Evolutionary conservation across 2,329 filamentous ascomycete species (phyloP), one percentile per base, ranked within the genome.

Genomic region (Epichloe baconii): DNA sequence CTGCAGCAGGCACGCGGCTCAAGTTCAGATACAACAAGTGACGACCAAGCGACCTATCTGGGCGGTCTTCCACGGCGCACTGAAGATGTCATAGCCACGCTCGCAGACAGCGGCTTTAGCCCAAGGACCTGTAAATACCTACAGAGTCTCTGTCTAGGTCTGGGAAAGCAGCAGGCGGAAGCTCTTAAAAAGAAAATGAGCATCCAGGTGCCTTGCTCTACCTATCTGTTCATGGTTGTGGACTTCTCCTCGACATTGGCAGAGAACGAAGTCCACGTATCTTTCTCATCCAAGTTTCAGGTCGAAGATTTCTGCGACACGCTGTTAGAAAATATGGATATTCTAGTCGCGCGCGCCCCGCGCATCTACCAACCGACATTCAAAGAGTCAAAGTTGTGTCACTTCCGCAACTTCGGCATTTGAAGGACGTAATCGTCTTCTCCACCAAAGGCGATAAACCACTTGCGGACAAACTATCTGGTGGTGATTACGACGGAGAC

Each of bases 371-470:
- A 0, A 86, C 81, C 31, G 86, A 93, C 54, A 80, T 91, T 0
- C 86, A 90, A 58, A 83, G 76, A 51, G 82, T 84, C 7, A 73
- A 66, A 38, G 77, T 73, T 0, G 78, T 82, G 0, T 79, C 75
- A 53, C 74, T 70, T n/a, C 72, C 74, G 0, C 73, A 81, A 42
- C 68, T 91, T 0, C 77, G 82, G 3, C 77, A 79, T 2, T 66
- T 95, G 0, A 85, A 85, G 54, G 85, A 96, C 58, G 82, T 95
- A 1, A 74, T 93, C 14, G 76, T 96, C 0, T 96, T 97, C 57
- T 74, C 86, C 0, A 72, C 71, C 0, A 77, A 75, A 53, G 85
- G 85, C 0, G 23, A 61, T 74, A 26, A 68, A 0, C 78, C 86
- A 0, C 71, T 89, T 0, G 87, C 86, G 0, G 77, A 80, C 8